Evolutionary conservation across 2,329 filamentous ascomycete species (phyloP).

Genomic region (Talaromyces sp.): DNA sequence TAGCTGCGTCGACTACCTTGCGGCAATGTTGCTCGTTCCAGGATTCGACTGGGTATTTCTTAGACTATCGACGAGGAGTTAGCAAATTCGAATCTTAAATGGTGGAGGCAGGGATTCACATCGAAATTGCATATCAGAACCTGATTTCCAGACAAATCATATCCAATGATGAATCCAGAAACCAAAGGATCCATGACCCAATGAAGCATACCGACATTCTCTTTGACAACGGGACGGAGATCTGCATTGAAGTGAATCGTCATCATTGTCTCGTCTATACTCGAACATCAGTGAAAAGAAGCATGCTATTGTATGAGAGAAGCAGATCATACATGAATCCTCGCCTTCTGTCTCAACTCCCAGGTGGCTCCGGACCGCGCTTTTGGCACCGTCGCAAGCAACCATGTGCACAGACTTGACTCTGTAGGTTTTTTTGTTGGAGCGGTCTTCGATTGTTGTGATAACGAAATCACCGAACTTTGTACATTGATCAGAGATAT

Average conservation of each 20-base stretch:
- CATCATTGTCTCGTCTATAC: not conserved
- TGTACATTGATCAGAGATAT: not conserved
- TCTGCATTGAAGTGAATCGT: not conserved
- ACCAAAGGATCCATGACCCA: not conserved
- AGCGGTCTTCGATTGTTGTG: not conserved
- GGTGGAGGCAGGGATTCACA: not conserved
- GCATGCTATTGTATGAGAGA: no score
- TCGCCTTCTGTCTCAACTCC: not conserved
- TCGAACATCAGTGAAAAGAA: not conserved
- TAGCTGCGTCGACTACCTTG: not conserved
- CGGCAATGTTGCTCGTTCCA: not conserved
- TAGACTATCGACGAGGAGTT: not conserved
- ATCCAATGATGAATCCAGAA: not conserved
- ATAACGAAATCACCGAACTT: not conserved
- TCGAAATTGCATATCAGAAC: not conserved
- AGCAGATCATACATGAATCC: not conserved
- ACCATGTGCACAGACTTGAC: not conserved
- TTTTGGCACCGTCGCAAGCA: not conserved
- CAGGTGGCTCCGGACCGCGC: not conserved
- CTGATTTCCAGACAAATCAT: not conserved
- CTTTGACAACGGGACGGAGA: not conserved
- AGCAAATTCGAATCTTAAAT: no score
- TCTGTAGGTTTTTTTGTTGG: not conserved
- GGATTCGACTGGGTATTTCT: not conserved
- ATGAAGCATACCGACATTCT: not conserved